Percentiles rank a stretch among this genome's conserved stretches.
phyloP scores from a whole-genome alignment of 352 stramenopile genomes.

The Blastocystis sp. region DNA sequence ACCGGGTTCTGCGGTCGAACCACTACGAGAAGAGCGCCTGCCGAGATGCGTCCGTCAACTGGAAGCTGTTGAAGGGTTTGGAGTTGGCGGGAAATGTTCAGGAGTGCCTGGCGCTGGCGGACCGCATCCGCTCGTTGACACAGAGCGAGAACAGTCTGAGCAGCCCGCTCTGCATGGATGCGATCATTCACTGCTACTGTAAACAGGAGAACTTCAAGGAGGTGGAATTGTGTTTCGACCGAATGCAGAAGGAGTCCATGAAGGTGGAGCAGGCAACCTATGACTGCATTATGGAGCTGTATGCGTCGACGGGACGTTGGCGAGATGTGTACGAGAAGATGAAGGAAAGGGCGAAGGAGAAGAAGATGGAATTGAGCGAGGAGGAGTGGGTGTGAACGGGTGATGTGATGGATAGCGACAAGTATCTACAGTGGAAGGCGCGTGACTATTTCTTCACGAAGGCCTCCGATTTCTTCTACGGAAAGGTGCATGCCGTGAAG shows the following conservation, averaged over 20 bases:
- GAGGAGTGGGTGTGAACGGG: slow-evolving; percentile 2
- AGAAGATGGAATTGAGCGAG: neutral
- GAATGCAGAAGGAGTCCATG: neutral
- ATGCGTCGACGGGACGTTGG: slow-evolving; percentile 15
- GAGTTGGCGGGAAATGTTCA: slow-evolving; percentile 15
- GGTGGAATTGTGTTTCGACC: neutral
- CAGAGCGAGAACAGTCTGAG: neutral
- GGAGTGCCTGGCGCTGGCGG: slow-evolving; percentile 14
- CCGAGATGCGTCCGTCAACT: neutral
- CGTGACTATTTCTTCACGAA: slow-evolving; percentile 12
- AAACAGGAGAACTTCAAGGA: neutral
- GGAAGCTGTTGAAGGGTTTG: slow-evolving; percentile 58
- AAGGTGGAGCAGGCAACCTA: slow-evolving; percentile 23
- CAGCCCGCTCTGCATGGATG: slow-evolving; percentile 18
- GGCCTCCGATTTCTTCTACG: slow-evolving; percentile 13
- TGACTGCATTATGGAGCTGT: slow-evolving; percentile 31
- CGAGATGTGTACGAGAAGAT: slow-evolving; percentile 29
- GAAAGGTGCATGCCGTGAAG: neutral
- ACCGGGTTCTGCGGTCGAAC: slow-evolving; percentile 1
- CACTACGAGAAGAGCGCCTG: neutral
- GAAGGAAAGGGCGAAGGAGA: slow-evolving; percentile 33
- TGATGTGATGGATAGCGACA: neutral
- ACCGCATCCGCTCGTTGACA: slow-evolving; percentile 24
- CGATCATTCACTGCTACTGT: slow-evolving; percentile 28
- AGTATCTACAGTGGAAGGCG: slow-evolving; percentile 46